Evolutionary conservation across 2,329 filamentous ascomycete genomes (phyloP).

Genomic region (Didymella exigua): DNA sequence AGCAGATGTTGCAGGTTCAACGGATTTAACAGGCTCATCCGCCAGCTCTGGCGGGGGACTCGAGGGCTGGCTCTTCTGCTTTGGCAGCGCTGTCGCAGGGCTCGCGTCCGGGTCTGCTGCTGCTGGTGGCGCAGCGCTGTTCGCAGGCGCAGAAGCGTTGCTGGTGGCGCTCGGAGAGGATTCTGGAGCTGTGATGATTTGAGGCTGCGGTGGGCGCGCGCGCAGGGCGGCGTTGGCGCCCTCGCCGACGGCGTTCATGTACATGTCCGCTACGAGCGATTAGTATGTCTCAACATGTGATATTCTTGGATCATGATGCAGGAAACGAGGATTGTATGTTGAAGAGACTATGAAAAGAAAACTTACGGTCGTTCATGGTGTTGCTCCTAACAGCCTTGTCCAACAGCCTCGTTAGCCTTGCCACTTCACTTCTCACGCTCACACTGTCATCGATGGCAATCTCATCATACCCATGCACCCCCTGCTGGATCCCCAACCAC

Average conservation of each 20-base stretch:
- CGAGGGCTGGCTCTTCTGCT: slow-evolving; percentile 13
- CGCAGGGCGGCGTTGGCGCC: slow-evolving; percentile 17
- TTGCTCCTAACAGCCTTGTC: slow-evolving; percentile 29
- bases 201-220: slow-evolving; percentile 8
- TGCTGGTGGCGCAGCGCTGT: slow-evolving; percentile 13
- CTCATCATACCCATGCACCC: slow-evolving; percentile 53
- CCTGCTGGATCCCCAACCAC: slow-evolving; percentile 53
- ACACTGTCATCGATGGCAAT: slow-evolving; percentile 53
- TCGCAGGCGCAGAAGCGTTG: slow-evolving; percentile 19
- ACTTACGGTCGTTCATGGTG: slow-evolving; percentile 31
- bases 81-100: slow-evolving; percentile 25
- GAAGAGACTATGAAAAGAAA: no score
- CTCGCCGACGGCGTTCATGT: slow-evolving; percentile 19
- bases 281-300: background rate
- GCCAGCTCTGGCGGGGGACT: slow-evolving; percentile 1
- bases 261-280: slow-evolving; percentile 14
- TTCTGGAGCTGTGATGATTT: slow-evolving; percentile 4
- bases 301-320: background rate
- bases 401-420: slow-evolving; percentile 25
- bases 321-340: no score
- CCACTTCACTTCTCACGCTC: slow-evolving; percentile 37
- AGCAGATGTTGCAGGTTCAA: background rate
- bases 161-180: slow-evolving; percentile 1
- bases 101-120: slow-evolving; percentile 24
- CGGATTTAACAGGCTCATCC: slow-evolving; percentile 1